Evolutionary conservation across 2,329 filamentous ascomycete species (phyloP), one percentile per base, ranked within the genome.

Genomic region (Curvularia verruculosa): DNA sequence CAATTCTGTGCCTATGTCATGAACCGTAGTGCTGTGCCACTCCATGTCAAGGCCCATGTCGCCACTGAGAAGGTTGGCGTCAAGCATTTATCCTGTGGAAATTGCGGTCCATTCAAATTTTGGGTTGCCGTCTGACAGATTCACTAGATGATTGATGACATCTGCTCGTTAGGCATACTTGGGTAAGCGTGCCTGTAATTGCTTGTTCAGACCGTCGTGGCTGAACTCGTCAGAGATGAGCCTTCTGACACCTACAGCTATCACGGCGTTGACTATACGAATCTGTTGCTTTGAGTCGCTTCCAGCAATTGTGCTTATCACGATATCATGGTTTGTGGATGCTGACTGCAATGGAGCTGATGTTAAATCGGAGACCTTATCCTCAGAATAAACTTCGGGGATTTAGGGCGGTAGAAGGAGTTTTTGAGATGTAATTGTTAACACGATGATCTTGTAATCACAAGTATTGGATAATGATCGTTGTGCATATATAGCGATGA

Each of bases 191-290:
- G 56, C 50, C 46, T 72, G 69, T 7, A 78, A 61, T 4, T 48
- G 45, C 15, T 54, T 41, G 56, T 77, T 78, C 28, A 74, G 58
- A 23, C 70, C 63, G 49, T 72, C 68, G 36, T 72, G 73, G 41
- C 75, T 77, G 58, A 78, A 81, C 53, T 80, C 79, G 26, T 74
- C 68, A 10, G 79, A 78, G 26, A 81, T 71, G 61, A 79, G 77
- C 15, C 76, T 72, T 44, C 65, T 69, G 3, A 80, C 78, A 8
- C 75, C 74, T 7, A 75, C 76, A 15, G 73, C 69, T 41, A 78
- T 59, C 15, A 74, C 68, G 18, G 78, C 79, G 43, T 80, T 72
- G 39, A 80, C 68, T 28, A 81, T 70, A 9, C 60, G 53, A 19
- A 66, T 59, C n/a, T 71, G 68, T 21, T 67, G 52, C 1, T 64